These are phyloP conservation scores for Neonectria ditissima DNA, from an alignment of 2,329 filamentous ascomycete species.

Conservation along the genomic window DNA sequence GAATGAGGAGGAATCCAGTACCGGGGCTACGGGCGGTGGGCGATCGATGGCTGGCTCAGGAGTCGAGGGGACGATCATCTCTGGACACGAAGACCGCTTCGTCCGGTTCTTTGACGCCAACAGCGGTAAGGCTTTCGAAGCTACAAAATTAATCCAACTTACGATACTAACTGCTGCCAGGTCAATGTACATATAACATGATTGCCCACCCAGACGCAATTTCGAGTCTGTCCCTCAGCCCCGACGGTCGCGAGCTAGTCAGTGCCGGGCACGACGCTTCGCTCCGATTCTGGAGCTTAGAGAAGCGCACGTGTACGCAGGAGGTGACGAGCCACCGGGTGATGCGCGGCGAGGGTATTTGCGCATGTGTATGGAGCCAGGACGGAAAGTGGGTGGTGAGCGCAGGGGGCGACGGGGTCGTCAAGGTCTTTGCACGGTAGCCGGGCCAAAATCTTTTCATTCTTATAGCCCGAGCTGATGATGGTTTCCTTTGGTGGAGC, in stretches of 20 bases:
- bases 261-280: slow-evolving; percentile 96
- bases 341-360: slow-evolving; percentile 97
- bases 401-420: slow-evolving; percentile 92
- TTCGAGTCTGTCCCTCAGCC: slow-evolving; percentile 89
- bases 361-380: slow-evolving; percentile 93
- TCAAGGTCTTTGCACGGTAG: slow-evolving; percentile 85
- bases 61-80: slow-evolving; percentile 94
- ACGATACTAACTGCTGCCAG: slow-evolving; percentile 59
- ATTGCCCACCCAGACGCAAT: slow-evolving; percentile 95
- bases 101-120: slow-evolving; percentile 99
- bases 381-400: slow-evolving; percentile 96
- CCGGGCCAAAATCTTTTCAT: slow-evolving; percentile 17
- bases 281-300: slow-evolving; percentile 95
- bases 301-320: slow-evolving; percentile 94
- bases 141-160: neutral
- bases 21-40: slow-evolving; percentile 82
- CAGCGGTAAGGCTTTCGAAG: slow-evolving; percentile 78
- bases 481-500: slow-evolving; percentile 24
- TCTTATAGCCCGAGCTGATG: neutral
- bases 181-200: slow-evolving; percentile 99
- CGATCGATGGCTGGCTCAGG: slow-evolving; percentile 76
- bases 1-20: slow-evolving; percentile 78
- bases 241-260: slow-evolving; percentile 92
- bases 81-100: slow-evolving; percentile 95
- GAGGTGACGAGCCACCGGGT: slow-evolving; percentile 93